phyloP scores from a whole-genome alignment of 2,329 filamentous ascomycete species.

The Aspergillus fumigatiaffinis region DNA sequence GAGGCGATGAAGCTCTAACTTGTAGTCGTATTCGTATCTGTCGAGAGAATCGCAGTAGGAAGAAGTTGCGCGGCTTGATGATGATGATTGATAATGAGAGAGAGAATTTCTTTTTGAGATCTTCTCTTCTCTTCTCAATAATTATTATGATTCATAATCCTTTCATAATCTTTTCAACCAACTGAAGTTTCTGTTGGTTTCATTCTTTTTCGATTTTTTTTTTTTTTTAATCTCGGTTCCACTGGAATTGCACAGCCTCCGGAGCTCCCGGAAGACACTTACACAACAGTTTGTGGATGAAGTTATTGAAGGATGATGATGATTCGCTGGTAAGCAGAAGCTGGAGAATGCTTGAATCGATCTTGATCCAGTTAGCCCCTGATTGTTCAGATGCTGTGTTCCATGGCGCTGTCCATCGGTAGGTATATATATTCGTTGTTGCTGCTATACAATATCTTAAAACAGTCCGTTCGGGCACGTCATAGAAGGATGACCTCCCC shows the following conservation, averaged over 20 bases:
- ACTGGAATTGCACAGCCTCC: slow-evolving; percentile 19
- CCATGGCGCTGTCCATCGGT: not conserved
- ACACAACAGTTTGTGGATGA: not conserved
- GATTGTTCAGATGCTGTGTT: not conserved
- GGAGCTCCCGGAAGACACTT: slow-evolving; percentile 9
- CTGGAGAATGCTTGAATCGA: not conserved
- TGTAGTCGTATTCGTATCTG: slow-evolving; percentile 7
- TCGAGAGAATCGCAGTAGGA: not conserved
- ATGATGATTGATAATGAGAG: not conserved
- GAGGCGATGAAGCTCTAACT: not conserved
- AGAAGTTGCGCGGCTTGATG: not conserved
- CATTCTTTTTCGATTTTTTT: not conserved
- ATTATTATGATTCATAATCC: not conserved
- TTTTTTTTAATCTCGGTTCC: not conserved
- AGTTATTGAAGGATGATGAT: not conserved
- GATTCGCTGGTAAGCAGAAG: not conserved
- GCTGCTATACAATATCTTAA: no score
- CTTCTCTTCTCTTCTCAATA: not conserved
- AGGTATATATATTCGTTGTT: not conserved
- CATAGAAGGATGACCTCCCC: not conserved
- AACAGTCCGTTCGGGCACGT: not conserved
- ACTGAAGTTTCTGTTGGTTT: not conserved
- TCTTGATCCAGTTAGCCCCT: not conserved
- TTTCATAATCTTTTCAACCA: not conserved
- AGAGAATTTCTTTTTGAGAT: not conserved